A percentile compares a stretch with the other conserved stretches of the same genome.
phyloP scores from a whole-genome alignment of 2,329 filamentous ascomycete species.

The Pezicula neosporulosa region DNA sequence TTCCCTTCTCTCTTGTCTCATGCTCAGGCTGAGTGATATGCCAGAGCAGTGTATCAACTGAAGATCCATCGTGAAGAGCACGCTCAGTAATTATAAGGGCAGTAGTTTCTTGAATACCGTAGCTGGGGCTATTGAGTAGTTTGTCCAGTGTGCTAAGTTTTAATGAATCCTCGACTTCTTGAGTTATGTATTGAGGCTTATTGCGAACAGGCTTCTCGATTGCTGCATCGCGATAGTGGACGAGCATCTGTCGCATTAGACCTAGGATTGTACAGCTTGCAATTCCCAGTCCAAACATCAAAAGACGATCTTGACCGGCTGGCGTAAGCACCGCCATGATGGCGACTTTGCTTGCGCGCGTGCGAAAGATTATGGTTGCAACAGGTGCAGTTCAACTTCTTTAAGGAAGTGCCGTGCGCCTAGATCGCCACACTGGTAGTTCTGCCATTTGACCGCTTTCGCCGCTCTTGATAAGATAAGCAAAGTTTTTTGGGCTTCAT shows the following conservation, averaged over 20 bases:
- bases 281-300: constrained; percentile 32
- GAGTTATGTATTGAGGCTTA: constrained; percentile 70
- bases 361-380: neutral
- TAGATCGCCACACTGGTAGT: neutral
- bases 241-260: constrained; percentile 55
- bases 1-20: constrained; percentile 52
- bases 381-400: neutral
- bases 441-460: neutral
- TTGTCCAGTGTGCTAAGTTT: constrained; percentile 63
- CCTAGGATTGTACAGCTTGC: constrained; percentile 56
- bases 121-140: constrained; percentile 67
- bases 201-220: constrained; percentile 62
- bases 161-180: constrained; percentile 71
- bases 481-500: constrained; percentile 3
- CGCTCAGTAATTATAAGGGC: constrained; percentile 54
- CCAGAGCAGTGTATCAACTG: constrained; percentile 48
- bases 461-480: constrained; percentile 12
- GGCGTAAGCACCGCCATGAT: constrained; percentile 26
- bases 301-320: constrained; percentile 21
- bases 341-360: constrained; percentile 20
- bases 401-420: too few species aligned
- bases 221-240: constrained; percentile 58
- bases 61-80: constrained; percentile 54
- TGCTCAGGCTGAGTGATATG: constrained; percentile 58
- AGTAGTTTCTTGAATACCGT: constrained; percentile 67